Evolutionary conservation across 306 rosid genomes (phyloP).

Genomic region (Quercus berberidifolia): DNA sequence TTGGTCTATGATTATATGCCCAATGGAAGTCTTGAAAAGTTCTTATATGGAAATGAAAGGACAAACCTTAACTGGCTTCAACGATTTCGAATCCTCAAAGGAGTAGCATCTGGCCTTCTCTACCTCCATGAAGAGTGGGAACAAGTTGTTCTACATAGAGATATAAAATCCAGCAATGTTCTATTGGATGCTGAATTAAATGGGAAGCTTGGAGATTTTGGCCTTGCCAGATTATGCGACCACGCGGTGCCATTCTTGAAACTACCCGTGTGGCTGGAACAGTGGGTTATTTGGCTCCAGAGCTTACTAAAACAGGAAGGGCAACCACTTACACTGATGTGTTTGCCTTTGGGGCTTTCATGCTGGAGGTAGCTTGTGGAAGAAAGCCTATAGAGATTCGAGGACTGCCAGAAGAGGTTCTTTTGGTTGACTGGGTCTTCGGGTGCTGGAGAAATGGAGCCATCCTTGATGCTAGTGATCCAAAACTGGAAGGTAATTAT

Average conservation of each 20-base stretch:
- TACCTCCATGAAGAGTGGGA: constrained; percentile 78
- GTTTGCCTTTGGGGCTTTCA: constrained; percentile 55
- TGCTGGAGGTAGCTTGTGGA: constrained; percentile 66
- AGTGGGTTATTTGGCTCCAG: constrained; percentile 71
- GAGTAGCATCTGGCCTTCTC: constrained; percentile 48
- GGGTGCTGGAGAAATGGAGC: constrained; percentile 36
- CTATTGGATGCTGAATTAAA: constrained; percentile 51
- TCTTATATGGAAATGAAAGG: constrained; percentile 30
- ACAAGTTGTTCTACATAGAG: constrained; percentile 67
- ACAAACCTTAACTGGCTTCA: constrained; percentile 54
- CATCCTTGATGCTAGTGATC: constrained; percentile 47
- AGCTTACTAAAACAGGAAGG: constrained; percentile 48
- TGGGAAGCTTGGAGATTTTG: constrained; percentile 69
- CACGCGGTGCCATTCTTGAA: constrained; percentile 54
- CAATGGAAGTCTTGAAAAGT: constrained; percentile 68
- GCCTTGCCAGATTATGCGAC: constrained; percentile 59
- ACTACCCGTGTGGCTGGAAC: constrained; percentile 73
- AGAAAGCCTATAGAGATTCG: constrained; percentile 52
- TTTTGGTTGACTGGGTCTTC: constrained; percentile 57
- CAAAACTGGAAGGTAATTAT: constrained; percentile 33
- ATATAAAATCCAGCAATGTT: constrained; percentile 71
- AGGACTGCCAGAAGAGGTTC: constrained; percentile 22
- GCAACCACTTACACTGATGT: constrained; percentile 56
- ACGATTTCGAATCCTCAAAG: constrained; percentile 46
- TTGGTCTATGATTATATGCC: constrained; percentile 68